Conservation (phyloP, 2,329 filamentous ascomycete species). For the Colletotrichum sp. region DNA sequence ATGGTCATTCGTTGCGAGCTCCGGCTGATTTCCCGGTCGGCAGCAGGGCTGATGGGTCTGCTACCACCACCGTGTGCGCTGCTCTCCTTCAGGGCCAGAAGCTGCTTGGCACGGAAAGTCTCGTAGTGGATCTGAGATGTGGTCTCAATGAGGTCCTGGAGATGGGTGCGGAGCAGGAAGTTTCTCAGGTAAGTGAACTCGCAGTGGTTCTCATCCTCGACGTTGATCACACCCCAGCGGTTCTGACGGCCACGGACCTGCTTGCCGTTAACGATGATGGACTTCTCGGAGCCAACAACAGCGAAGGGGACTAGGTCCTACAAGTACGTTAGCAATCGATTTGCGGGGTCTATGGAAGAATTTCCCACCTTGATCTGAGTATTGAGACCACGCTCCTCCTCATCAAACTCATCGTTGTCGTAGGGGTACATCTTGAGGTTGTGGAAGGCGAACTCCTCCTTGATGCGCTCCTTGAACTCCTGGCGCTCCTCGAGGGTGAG, state of each 20-base stretch:
- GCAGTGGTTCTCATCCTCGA: constrained; percentile 99
- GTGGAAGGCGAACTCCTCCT: constrained; percentile 99
- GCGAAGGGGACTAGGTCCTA: constrained; percentile 95
- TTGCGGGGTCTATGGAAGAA: not conserved
- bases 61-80: constrained; percentile 82
- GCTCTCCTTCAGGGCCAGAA: constrained; percentile 97
- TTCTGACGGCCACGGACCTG: constrained; percentile 98
- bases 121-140: constrained; percentile 99
- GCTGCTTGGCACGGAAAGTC: constrained; percentile 99
- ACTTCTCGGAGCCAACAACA: constrained; percentile 97
- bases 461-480: constrained; percentile 98
- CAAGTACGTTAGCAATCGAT: constrained; percentile 33
- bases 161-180: constrained; percentile 97
- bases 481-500: constrained; percentile 94
- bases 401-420: constrained; percentile 98
- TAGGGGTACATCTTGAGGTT: constrained; percentile 99
- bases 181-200: constrained; percentile 98
- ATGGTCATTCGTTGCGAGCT: constrained; percentile 97
- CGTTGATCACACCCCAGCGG: constrained; percentile 99
- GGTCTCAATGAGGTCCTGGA: constrained; percentile 98
- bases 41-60: constrained; percentile 92
- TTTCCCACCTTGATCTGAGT: constrained; percentile 85
- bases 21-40: constrained; percentile 94
- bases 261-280: constrained; percentile 95
- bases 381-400: constrained; percentile 93